These are phyloP conservation scores for Dactylellina parvicollis DNA, from an alignment of 2,329 filamentous ascomycete genomes.

Conservation along the genomic window DNA sequence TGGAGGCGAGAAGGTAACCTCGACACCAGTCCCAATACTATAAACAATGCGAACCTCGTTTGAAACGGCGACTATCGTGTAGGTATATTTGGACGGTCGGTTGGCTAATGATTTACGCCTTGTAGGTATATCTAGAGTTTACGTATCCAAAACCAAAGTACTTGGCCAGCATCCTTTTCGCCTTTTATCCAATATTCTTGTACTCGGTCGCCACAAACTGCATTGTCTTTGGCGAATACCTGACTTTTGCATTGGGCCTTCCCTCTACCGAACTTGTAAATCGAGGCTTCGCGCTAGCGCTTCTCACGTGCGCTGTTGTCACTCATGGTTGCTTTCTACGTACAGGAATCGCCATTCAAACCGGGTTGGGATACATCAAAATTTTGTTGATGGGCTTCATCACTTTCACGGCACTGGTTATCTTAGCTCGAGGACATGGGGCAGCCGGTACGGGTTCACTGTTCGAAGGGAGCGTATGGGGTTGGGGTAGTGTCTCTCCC, in stretches of 20 bases:
- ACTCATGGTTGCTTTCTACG: slow-evolving; percentile 66
- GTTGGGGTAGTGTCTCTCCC: slow-evolving; percentile 73
- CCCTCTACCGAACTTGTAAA: slow-evolving; percentile 56
- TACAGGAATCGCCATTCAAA: slow-evolving; percentile 70
- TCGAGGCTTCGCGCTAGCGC: slow-evolving; percentile 68
- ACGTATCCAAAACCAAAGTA: slow-evolving; percentile 70
- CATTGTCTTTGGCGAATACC: slow-evolving; percentile 69
- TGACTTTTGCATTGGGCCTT: slow-evolving; percentile 65
- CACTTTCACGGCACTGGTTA: slow-evolving; percentile 70
- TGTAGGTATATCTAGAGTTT: slow-evolving; percentile 70
- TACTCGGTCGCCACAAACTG: slow-evolving; percentile 71
- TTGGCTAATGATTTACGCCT: not conserved
- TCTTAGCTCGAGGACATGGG: slow-evolving; percentile 63
- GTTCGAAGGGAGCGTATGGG: slow-evolving; percentile 69
- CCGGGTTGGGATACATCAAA: slow-evolving; percentile 72
- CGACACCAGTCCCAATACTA: not conserved
- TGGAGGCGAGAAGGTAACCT: slow-evolving; percentile 62
- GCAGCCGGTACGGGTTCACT: slow-evolving; percentile 65
- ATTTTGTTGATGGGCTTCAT: slow-evolving; percentile 71
- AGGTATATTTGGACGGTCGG: not conserved
- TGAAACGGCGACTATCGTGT: not conserved
- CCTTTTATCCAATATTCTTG: slow-evolving; percentile 70
- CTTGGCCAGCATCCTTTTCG: slow-evolving; percentile 70
- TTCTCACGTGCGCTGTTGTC: slow-evolving; percentile 69
- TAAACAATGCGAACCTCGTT: not conserved